These are phyloP conservation scores for Auxenochlorella pyrenoidosa DNA, from an alignment of 139 green algal genomes.

Conservation along the genomic window DNA sequence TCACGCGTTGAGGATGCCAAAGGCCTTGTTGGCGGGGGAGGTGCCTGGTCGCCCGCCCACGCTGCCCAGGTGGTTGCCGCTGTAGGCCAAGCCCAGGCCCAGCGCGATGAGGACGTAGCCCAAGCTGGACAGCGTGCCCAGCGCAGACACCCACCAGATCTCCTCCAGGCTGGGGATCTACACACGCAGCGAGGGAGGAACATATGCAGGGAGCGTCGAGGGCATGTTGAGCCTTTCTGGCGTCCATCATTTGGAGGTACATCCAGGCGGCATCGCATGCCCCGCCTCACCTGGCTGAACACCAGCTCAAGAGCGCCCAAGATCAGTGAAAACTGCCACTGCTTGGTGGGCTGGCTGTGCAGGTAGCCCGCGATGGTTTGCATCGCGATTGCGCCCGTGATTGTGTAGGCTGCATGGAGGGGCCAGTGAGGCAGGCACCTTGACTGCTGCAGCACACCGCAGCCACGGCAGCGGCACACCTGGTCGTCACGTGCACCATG, in stretches of 20 bases:
- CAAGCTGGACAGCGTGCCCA: constrained; percentile 58
- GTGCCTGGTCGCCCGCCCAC: constrained; percentile 12
- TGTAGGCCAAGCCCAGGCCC: constrained; percentile 42
- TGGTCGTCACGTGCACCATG: neutral
- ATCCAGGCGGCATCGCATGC: neutral
- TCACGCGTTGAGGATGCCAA: constrained; percentile 3
- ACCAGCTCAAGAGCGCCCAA: constrained; percentile 37
- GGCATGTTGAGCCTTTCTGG: too few species aligned
- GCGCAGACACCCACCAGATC: constrained; percentile 50
- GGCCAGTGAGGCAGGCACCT: too few species aligned
- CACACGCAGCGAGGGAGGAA: neutral
- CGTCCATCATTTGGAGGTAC: too few species aligned
- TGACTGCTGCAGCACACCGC: too few species aligned
- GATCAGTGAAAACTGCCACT: constrained; percentile 38
- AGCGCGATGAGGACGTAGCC: constrained; percentile 59
- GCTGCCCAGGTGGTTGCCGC: constrained; percentile 8
- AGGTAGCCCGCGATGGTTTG: neutral
- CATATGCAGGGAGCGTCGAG: neutral
- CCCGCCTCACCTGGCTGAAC: constrained; percentile 23
- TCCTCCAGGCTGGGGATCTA: constrained; percentile 44
- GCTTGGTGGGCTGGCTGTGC: neutral
- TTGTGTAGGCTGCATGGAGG: neutral
- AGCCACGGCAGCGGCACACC: neutral
- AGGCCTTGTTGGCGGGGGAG: constrained; percentile 20
- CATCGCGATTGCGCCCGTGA: constrained; percentile 17